phyloP scores from a whole-genome alignment of 768 basidiomycete species.

The Hebeloma cylindrosporum region DNA sequence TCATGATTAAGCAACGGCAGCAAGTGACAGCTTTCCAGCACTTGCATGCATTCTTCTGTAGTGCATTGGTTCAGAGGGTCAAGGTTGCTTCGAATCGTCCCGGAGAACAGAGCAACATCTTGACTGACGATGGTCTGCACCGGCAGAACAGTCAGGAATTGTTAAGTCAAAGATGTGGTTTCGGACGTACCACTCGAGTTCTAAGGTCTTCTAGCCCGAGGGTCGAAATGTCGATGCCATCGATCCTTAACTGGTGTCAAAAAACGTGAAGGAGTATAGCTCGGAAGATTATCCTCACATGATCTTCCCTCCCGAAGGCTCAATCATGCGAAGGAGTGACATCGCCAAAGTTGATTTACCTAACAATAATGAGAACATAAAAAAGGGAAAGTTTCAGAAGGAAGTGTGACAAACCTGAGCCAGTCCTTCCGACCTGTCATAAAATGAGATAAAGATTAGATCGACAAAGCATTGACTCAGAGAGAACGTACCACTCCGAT shows the following conservation, averaged over 20 bases:
- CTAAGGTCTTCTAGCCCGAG: constrained; percentile 71
- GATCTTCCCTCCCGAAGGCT: constrained; percentile 56
- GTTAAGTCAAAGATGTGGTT: not conserved
- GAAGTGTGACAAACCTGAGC: constrained; percentile 48
- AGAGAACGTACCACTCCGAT: constrained; percentile 56
- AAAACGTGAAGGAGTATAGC: not conserved
- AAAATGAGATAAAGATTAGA: constrained; percentile 1
- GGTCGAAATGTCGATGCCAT: constrained; percentile 65
- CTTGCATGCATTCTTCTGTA: constrained; percentile 61
- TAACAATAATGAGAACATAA: constrained; percentile 15
- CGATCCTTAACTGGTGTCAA: constrained; percentile 42
- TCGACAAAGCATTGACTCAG: not conserved
- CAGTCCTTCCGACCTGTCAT: constrained; percentile 62
- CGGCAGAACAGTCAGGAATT: not conserved
- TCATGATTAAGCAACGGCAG: constrained; percentile 41
- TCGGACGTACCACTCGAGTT: constrained; percentile 52
- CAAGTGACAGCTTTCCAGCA: constrained; percentile 66
- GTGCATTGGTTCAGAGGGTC: constrained; percentile 65
- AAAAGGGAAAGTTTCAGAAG: not conserved
- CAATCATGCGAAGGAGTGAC: constrained; percentile 62
- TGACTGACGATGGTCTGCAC: constrained; percentile 69
- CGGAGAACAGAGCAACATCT: constrained; percentile 73
- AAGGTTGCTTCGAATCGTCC: constrained; percentile 70
- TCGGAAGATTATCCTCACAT: constrained; percentile 39
- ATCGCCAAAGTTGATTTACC: constrained; percentile 61